Evolutionary conservation across 208 protist genomes (phyloP).

Genomic region (Trypanosoma avium): DNA sequence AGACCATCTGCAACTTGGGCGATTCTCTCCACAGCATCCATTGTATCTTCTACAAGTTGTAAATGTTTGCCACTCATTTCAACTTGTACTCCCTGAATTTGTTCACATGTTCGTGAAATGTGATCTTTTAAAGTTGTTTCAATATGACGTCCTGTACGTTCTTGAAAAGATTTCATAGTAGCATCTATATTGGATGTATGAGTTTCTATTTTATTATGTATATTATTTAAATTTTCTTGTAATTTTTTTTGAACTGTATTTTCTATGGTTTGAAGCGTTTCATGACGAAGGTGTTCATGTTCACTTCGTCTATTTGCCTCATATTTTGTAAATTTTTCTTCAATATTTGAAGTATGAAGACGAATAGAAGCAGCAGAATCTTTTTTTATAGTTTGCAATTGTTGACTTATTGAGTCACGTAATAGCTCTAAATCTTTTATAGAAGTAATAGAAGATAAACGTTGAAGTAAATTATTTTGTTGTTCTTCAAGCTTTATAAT

Average conservation of each 20-base stretch:
- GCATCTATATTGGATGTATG: not conserved
- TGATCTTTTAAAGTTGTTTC: slow-evolving; percentile 2
- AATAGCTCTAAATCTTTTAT: slow-evolving; percentile 1
- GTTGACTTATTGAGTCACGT: not conserved
- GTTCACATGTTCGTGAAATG: slow-evolving; percentile 6
- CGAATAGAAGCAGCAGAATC: not conserved
- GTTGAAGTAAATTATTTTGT: slow-evolving; percentile 12
- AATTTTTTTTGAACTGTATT: not conserved
- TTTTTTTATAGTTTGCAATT: not conserved
- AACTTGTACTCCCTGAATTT: slow-evolving; percentile 1
- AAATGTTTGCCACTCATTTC: slow-evolving; percentile 15
- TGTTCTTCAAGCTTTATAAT: slow-evolving; percentile 26
- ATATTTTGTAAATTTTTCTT: not conserved
- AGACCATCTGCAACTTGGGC: slow-evolving; percentile 12
- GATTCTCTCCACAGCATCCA: slow-evolving; percentile 12
- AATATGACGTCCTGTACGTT: not conserved
- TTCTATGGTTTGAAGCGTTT: slow-evolving; percentile 4
- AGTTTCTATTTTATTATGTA: not conserved
- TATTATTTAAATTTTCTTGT: not conserved
- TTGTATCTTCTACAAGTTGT: slow-evolving; percentile 21
- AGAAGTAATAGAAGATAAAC: not conserved
- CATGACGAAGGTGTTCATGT: not conserved
- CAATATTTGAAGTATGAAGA: not conserved
- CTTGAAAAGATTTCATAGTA: not conserved
- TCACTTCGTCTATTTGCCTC: slow-evolving; percentile 1